These are phyloP conservation scores for Stentor coeruleus DNA, from an alignment of 73 alveolate genomes.

Conservation along the genomic window DNA sequence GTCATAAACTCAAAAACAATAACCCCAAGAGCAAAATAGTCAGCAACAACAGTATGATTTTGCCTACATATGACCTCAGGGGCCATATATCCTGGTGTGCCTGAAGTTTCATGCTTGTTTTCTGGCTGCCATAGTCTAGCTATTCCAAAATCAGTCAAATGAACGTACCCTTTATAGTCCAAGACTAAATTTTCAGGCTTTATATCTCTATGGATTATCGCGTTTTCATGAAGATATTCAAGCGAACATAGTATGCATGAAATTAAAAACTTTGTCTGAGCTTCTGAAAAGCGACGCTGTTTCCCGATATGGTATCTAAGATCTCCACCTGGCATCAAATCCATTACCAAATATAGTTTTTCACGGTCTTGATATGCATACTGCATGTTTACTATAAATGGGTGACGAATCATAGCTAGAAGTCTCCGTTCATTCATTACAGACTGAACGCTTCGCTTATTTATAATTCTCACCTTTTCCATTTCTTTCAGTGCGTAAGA, in stretches of 20 bases:
- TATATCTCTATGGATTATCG: conserved; percentile 87
- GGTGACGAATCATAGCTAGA: conserved; percentile 61
- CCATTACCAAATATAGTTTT: conserved; percentile 85
- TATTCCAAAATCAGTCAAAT: conserved; percentile 85
- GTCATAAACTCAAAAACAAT: conserved; percentile 84
- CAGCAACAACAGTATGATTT: no score
- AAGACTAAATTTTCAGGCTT: conserved; percentile 92
- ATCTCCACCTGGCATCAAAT: conserved; percentile 85
- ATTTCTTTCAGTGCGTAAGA: conserved; percentile 80
- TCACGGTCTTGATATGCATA: conserved; percentile 88
- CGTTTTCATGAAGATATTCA: conserved; percentile 80
- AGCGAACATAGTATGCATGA: conserved; percentile 59
- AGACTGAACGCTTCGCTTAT: conserved; percentile 73
- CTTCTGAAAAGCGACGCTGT: conserved; percentile 78
- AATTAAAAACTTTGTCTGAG: conserved; percentile 56
- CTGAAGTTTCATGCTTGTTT: conserved; percentile 81
- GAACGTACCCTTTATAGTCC: conserved; percentile 75
- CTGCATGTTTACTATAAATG: conserved; percentile 82
- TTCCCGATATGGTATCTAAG: conserved; percentile 70
- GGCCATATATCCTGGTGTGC: conserved; percentile 81
- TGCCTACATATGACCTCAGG: no score
- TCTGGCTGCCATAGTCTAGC: conserved; percentile 80
- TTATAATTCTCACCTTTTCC: conserved; percentile 58
- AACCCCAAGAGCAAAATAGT: conserved; percentile 85
- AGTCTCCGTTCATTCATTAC: conserved; percentile 77